phyloP scores from a whole-genome alignment of 805 yeast genomes.

The Starmerella riodocensis region DNA sequence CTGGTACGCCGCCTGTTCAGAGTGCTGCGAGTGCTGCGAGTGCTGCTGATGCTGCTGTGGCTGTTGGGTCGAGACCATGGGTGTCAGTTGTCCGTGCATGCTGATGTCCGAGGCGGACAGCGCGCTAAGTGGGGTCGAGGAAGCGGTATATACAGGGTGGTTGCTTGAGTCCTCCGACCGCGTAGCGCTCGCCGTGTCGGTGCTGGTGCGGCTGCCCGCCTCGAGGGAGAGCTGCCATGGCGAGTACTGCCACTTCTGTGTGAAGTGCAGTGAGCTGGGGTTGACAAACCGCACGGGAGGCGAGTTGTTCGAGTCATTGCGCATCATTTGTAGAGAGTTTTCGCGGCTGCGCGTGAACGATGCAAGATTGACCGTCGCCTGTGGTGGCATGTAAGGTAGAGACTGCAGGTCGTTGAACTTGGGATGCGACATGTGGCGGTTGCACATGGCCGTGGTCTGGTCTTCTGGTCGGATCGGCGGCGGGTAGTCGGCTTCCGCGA shows the following conservation, averaged over 20 bases:
- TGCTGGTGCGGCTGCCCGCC: too few species aligned
- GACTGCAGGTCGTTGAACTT: slow-evolving; percentile 6
- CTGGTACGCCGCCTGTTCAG: too few species aligned
- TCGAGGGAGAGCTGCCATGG: too few species aligned
- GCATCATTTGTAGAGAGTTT: slow-evolving; percentile 3
- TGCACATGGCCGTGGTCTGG: slow-evolving; percentile 4
- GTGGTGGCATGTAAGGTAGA: slow-evolving; percentile 6
- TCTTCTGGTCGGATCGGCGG: slow-evolving; percentile 2
- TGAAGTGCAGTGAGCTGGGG: slow-evolving; percentile 16
- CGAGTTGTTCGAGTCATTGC: slow-evolving; percentile 4
- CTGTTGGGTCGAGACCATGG: too few species aligned
- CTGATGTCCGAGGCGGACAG: too few species aligned
- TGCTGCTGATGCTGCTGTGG: too few species aligned
- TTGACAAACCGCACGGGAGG: slow-evolving; percentile 12
- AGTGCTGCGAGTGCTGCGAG: too few species aligned
- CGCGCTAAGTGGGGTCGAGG: too few species aligned
- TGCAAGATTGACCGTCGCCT: neutral
- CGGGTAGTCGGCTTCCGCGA: slow-evolving; percentile 14
- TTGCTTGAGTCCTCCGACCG: too few species aligned
- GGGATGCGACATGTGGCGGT: slow-evolving; percentile 13
- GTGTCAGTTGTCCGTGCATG: too few species aligned
- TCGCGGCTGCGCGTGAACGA: slow-evolving; percentile 1
- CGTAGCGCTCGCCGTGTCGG: too few species aligned
- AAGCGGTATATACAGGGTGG: too few species aligned
- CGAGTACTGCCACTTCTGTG: neutral